These are phyloP conservation scores for Lentinus tigrinus DNA, from an alignment of 768 basidiomycete genomes.

Conservation along the genomic window DNA sequence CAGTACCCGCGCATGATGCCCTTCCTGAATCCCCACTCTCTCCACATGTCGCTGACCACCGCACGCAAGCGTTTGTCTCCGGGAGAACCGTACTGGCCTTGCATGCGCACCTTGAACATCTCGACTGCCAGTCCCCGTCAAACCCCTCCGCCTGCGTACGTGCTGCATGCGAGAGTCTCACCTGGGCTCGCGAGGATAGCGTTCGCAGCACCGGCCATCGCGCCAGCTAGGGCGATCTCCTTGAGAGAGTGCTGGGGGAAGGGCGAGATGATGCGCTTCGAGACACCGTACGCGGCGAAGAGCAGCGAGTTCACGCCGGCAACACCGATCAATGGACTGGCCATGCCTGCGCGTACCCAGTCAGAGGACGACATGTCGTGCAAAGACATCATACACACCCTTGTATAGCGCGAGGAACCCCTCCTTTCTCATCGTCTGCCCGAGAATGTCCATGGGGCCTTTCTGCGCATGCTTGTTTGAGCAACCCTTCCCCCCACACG, in stretches of 20 bases:
- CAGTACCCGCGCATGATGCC: slow-evolving; percentile 98
- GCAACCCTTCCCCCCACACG: background rate
- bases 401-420: slow-evolving; percentile 95
- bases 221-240: slow-evolving; percentile 82
- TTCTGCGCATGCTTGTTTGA: slow-evolving; percentile 46
- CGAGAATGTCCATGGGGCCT: slow-evolving; percentile 90
- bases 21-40: slow-evolving; percentile 76
- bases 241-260: slow-evolving; percentile 79
- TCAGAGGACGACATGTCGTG: background rate
- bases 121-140: slow-evolving; percentile 58
- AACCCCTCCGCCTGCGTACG: background rate
- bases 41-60: slow-evolving; percentile 82
- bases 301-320: slow-evolving; percentile 95
- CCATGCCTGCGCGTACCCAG: slow-evolving; percentile 62
- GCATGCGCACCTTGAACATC: slow-evolving; percentile 99
- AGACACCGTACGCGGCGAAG: slow-evolving; percentile 86
- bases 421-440: slow-evolving; percentile 79
- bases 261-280: slow-evolving; percentile 82
- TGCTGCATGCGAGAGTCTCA: slow-evolving; percentile 25
- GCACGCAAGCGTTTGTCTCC: slow-evolving; percentile 75
- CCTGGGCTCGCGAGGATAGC: slow-evolving; percentile 90
- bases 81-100: slow-evolving; percentile 85
- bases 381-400: slow-evolving; percentile 46
- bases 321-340: slow-evolving; percentile 86
- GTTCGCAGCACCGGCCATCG: slow-evolving; percentile 91